Conservation (phyloP, 2,329 filamentous ascomycete species). For the Penicillium occitanis region DNA sequence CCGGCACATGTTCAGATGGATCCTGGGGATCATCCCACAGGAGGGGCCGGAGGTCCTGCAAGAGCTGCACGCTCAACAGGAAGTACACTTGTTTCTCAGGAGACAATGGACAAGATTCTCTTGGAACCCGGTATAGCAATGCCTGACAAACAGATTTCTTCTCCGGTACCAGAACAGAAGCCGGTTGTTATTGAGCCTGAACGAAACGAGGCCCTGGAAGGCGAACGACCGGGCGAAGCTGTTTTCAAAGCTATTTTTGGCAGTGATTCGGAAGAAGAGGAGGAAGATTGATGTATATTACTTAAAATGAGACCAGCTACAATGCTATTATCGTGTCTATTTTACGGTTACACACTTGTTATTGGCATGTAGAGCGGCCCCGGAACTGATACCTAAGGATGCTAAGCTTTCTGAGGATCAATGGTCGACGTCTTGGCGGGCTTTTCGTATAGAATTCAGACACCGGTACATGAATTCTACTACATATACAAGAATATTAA, state of each 20-base stretch:
- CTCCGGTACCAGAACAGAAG: slow-evolving; percentile 19
- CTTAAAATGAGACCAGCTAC: background rate
- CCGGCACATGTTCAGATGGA: slow-evolving; percentile 67
- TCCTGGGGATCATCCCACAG: slow-evolving; percentile 41
- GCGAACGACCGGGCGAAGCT: slow-evolving; percentile 70
- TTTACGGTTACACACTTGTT: background rate
- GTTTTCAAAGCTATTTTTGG: slow-evolving; percentile 94
- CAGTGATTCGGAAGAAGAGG: slow-evolving; percentile 71
- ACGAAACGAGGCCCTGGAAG: slow-evolving; percentile 75
- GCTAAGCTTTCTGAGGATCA: background rate
- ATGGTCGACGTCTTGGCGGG: slow-evolving; percentile 2
- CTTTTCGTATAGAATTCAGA: background rate
- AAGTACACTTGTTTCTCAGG: slow-evolving; percentile 51
- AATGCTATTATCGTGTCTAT: background rate
- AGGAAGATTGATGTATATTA: slow-evolving; percentile 23
- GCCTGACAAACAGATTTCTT: slow-evolving; percentile 21
- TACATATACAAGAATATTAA: background rate
- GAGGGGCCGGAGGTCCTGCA: slow-evolving; percentile 26
- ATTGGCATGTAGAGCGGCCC: background rate
- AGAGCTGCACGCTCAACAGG: slow-evolving; percentile 32
- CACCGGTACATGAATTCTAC: too few relatives aligned
- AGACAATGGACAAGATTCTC: slow-evolving; percentile 57
- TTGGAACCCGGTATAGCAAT: slow-evolving; percentile 41
- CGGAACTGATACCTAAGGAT: background rate
- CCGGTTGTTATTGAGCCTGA: slow-evolving; percentile 63